Base-by-base conservation (phyloP, 768 basidiomycete species). In the Boletus reticulatus region DNA sequence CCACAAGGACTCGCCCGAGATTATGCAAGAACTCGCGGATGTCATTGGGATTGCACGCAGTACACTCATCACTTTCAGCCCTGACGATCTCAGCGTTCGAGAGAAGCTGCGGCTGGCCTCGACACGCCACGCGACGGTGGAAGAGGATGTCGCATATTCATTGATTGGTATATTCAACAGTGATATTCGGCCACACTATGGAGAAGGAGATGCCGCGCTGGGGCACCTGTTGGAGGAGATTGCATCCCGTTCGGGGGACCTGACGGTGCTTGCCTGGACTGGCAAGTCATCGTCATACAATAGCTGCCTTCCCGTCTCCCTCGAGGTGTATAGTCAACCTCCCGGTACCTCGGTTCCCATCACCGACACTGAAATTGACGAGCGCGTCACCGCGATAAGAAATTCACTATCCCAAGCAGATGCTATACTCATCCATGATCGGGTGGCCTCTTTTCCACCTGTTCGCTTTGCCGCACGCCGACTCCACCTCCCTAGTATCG, bases 1-100 rank as follows among this genome's bases (percentile, higher is more conserved):
- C 41, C 60, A 60, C 42, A 60, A 60, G 27, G 46, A 59, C 0
- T 56, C 57, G 9, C 50, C 43, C 0, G 47, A 48, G 17, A 61
- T 61, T 14, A 48, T 53, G 48, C 43, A 59, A 27, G 53, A 62
- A 42, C 46, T 62, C 2, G 29, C 47, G 1, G n/a, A 49, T 9
- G 60, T 59, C 7, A 48, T 61, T 20, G 27, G 27, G 7, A 20
- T 62, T 12, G 4, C 59, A 12, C 38, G 27, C 6, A 7, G 31
- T 29, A 57, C 46, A 4, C 57, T 61, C 17, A 2, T 31, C 1
- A 0, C 32, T 20, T 62, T 62, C 13, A 4, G 5, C 14, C 57
- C 48, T 2, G 41, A 58, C 3, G n/a, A 32, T 34, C 55, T 59
- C 42, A 39, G n/a, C 5, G 13, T 52, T 22, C 57, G 46, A 14